phyloP scores from a whole-genome alignment of 306 rosid genomes.

The Delonix regia region DNA sequence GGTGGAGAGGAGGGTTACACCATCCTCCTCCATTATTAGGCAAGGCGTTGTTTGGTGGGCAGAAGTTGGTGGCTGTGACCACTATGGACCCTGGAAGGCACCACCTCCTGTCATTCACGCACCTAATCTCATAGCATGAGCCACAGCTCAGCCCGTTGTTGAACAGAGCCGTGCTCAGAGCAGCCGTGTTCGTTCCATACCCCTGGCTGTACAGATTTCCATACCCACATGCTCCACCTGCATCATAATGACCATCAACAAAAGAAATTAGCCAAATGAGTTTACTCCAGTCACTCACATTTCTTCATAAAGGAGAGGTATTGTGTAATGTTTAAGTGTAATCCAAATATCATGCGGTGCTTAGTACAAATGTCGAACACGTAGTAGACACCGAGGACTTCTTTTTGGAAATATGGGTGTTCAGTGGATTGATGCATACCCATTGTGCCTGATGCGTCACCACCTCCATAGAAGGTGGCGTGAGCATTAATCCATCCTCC shows the following conservation, averaged over 20 bases:
- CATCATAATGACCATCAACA: not conserved
- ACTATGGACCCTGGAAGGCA: conserved; percentile 91
- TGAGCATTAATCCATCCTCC: conserved; percentile 88
- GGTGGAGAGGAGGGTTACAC: conserved; percentile 97
- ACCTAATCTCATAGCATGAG: conserved; percentile 84
- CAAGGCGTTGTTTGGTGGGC: conserved; percentile 93
- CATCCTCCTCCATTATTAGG: conserved; percentile 95
- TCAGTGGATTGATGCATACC: conserved; percentile 51
- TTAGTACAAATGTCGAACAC: not conserved
- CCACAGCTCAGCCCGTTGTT: conserved; percentile 94
- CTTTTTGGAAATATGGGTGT: too few species aligned
- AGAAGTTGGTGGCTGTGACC: conserved; percentile 96
- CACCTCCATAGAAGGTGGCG: conserved; percentile 96
- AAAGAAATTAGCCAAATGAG: conserved; percentile 12
- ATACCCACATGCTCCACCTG: conserved; percentile 99
- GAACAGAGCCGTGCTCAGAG: conserved; percentile 89
- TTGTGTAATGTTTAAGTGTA: too few species aligned
- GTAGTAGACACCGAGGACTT: not conserved
- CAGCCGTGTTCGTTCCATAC: conserved; percentile 97
- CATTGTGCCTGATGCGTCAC: conserved; percentile 99
- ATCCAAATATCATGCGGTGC: too few species aligned
- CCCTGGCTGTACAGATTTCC: conserved; percentile 97
- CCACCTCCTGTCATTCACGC: conserved; percentile 72
- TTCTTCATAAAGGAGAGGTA: too few species aligned
- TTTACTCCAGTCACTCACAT: not conserved